Percentiles rank a stretch among this genome's conserved stretches.
Evolutionary conservation across 345 rosid genomes (phyloP).

Genomic region (Citrus cavaleriei): DNA sequence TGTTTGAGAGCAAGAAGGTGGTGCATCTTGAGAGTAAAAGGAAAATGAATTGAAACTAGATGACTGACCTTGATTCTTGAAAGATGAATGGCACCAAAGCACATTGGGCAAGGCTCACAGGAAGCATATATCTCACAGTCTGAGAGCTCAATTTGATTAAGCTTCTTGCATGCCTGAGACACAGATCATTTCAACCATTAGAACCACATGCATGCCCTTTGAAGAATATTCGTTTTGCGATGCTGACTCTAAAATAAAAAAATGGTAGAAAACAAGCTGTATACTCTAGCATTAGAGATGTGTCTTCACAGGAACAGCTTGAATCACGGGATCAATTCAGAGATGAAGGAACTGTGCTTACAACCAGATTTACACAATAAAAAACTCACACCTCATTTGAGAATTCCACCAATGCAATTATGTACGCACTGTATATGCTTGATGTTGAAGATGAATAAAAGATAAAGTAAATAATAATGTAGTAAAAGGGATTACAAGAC

Average conservation of each 20-base stretch:
- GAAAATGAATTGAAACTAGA: background rate
- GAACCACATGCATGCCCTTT: background rate
- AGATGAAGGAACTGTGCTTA: background rate
- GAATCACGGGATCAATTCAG: background rate
- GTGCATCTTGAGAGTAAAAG: background rate
- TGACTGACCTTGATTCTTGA: slow-evolving; percentile 57
- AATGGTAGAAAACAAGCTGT: background rate
- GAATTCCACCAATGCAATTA: no score
- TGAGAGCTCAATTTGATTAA: slow-evolving; percentile 57
- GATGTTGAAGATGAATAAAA: background rate
- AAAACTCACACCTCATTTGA: no score
- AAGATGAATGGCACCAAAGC: slow-evolving; percentile 79
- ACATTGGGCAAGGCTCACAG: slow-evolving; percentile 84
- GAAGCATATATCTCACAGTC: slow-evolving; percentile 81
- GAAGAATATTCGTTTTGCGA: background rate
- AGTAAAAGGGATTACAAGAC: background rate
- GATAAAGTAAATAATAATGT: background rate
- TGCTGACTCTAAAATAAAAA: no score
- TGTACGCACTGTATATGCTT: no score
- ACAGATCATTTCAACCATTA: background rate
- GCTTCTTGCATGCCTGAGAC: slow-evolving; percentile 73
- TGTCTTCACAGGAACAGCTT: background rate
- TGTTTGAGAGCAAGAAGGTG: background rate
- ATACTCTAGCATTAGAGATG: background rate
- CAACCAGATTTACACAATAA: no score